These are phyloP conservation scores for Microbotryum violaceum DNA, from an alignment of 1,284 basidiomycete species.

Conservation along the genomic window DNA sequence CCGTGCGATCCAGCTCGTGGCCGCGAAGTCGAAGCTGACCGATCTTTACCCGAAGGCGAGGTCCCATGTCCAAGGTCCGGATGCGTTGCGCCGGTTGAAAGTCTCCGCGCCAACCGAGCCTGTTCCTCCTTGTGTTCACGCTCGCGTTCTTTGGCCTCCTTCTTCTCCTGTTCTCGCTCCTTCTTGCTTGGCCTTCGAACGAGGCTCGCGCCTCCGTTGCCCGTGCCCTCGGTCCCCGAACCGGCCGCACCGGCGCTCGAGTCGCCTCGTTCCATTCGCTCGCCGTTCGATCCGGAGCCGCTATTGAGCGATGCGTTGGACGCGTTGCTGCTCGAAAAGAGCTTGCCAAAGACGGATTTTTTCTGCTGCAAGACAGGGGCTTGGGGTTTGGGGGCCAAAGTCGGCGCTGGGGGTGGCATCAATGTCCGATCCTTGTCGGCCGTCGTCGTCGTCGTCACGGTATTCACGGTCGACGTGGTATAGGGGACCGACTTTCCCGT, in stretches of 20 bases:
- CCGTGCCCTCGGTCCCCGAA: conserved; percentile 7
- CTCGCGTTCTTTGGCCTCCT: background rate
- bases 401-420: too few relatives aligned
- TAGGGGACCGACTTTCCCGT: too few relatives aligned
- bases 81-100: background rate
- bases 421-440: background rate
- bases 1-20: background rate
- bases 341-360: conserved; percentile 34
- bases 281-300: conserved; percentile 4
- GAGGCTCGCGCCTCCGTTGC: conserved; percentile 7
- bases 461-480: too few relatives aligned
- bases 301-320: conserved; percentile 3
- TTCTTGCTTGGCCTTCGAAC: conserved; percentile 16
- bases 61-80: background rate
- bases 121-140: background rate
- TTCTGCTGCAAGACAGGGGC: conserved; percentile 9
- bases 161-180: conserved; percentile 11
- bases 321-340: conserved; percentile 23
- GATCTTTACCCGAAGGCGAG: background rate
- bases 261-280: conserved; percentile 18
- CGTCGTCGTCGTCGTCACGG: background rate
- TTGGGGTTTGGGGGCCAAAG: background rate
- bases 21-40: background rate
- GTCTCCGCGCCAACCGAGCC: background rate
- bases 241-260: conserved; percentile 7